Evolutionary conservation across 352 stramenopile species (phyloP).

Genomic region (Ochromonadaceae sp.): DNA sequence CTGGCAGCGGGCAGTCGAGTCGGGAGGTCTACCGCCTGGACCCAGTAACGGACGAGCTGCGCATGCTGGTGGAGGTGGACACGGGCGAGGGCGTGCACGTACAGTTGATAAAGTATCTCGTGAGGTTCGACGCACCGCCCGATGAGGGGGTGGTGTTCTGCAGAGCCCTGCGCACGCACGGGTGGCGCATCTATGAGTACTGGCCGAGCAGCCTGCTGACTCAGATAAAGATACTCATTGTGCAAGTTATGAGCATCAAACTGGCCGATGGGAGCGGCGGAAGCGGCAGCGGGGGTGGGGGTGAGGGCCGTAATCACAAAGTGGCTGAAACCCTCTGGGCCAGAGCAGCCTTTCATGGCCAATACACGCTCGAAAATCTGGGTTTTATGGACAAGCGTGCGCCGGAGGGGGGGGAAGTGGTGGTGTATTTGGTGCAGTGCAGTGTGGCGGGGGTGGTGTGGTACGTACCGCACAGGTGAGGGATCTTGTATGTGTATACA

Average conservation of each 20-base stretch:
- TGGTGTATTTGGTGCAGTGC: too few relatives aligned
- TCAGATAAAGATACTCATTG: background rate
- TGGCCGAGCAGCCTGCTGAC: background rate
- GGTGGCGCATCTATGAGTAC: constrained; percentile 9
- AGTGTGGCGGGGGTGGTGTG: too few relatives aligned
- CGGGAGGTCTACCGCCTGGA: background rate
- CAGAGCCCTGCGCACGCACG: background rate
- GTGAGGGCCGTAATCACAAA: background rate
- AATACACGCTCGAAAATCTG: background rate
- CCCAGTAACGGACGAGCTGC: background rate
- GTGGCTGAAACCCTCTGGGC: background rate
- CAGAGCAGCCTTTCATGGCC: background rate
- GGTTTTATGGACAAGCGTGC: background rate
- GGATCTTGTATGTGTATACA: too few relatives aligned
- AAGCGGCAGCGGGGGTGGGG: background rate
- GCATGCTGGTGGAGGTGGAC: background rate
- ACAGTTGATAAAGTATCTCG: constrained; percentile 9
- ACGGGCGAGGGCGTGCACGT: background rate
- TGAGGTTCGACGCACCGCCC: background rate
- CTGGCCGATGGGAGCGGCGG: background rate
- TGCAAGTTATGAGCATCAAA: background rate
- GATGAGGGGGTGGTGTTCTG: background rate
- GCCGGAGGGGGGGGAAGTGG: too few relatives aligned
- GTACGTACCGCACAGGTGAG: too few relatives aligned
- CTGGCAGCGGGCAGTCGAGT: constrained; percentile 4